These are phyloP conservation scores for Glebionis coronaria DNA, from an alignment of 129 eudicot genomes.

Conservation along the genomic window DNA sequence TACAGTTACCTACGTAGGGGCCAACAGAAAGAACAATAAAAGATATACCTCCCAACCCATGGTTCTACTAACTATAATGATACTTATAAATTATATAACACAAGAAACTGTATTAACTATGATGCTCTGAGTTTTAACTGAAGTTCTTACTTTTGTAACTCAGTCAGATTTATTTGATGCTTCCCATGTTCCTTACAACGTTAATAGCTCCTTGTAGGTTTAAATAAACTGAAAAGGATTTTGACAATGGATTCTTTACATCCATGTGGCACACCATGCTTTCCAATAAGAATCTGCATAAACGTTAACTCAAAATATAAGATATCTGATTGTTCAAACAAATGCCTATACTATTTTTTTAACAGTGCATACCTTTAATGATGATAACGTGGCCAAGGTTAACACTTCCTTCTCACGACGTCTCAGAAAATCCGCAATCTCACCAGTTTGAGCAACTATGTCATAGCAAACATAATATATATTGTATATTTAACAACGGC, in stretches of 20 bases:
- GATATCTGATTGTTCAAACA: neutral
- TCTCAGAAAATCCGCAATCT: constrained; percentile 42
- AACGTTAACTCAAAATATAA: constrained; percentile 4
- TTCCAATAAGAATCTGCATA: constrained; percentile 39
- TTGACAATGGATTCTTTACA: constrained; percentile 69
- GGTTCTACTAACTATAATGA: too few relatives aligned
- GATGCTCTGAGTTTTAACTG: neutral
- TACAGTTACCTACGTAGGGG: too few relatives aligned
- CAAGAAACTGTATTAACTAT: too few relatives aligned
- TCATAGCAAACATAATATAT: too few relatives aligned
- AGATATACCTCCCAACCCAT: too few relatives aligned
- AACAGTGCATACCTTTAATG: constrained; percentile 47
- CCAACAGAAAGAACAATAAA: too few relatives aligned
- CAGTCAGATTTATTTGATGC: constrained; percentile 63
- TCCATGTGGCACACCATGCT: constrained; percentile 59
- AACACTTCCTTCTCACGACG: constrained; percentile 57
- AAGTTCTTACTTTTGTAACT: constrained; percentile 55
- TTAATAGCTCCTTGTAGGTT: constrained; percentile 59
- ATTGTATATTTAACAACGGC: too few relatives aligned
- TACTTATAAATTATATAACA: too few relatives aligned
- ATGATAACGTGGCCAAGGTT: constrained; percentile 63
- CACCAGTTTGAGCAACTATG: constrained; percentile 52
- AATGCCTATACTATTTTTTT: too few relatives aligned
- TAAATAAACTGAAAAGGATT: constrained; percentile 69
- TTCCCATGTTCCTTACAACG: constrained; percentile 73